Evolutionary conservation across 176 grass and related monocot species (phyloP), one percentile per base, ranked within the genome.

Genomic region (Rhynchospora tenuis): DNA sequence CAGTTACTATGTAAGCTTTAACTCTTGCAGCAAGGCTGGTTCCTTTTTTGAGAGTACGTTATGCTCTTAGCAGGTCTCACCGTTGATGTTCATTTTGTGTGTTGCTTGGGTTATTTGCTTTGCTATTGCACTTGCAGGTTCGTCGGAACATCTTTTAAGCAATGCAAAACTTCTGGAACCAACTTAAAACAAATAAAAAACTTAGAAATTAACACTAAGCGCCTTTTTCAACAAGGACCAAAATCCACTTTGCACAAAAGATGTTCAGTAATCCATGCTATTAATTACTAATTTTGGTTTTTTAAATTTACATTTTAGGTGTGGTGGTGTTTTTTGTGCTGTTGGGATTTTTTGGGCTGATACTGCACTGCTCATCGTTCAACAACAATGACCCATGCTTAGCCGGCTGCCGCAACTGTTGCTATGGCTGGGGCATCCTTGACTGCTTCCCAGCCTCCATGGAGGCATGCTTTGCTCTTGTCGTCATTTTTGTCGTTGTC

Each of bases 391-490:
- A 95, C 78, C 96, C 96, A 15, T 98, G 92, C 61, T 57, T 95
- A 73, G 89, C 91, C 17, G 93, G 93, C 66, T 93, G 91, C 83
- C 93, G 96, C 19, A 95, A 98, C 88, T 99, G 96, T 86, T 95
- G 92, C 89, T 95, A 95, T 81, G 96, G 96, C 11, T 99, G 93
- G 96, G 96, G 96, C 64, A 91, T 99, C 63, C 66, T 99, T 26
- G 96, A 99, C 70, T 99, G 92, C 72, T 89, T 95, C 59, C 92
- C 96, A 61, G 93, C 96, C 82, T 99, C 96, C 13, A 75, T 95
- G 54, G 96, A 99, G 86, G 96, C 96, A 14, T 95, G 96, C 70
- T 99, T 99, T 86, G 96, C 89, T 17, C 84, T 99, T 59, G 93
- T 95, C 9, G 81, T 99, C 54, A 86, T 99, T 80, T 99, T 99